A percentile compares a stretch with the other conserved stretches of the same genome.
phyloP scores from a whole-genome alignment of 352 stramenopile genomes.

The Phytophthora uliginosa region DNA sequence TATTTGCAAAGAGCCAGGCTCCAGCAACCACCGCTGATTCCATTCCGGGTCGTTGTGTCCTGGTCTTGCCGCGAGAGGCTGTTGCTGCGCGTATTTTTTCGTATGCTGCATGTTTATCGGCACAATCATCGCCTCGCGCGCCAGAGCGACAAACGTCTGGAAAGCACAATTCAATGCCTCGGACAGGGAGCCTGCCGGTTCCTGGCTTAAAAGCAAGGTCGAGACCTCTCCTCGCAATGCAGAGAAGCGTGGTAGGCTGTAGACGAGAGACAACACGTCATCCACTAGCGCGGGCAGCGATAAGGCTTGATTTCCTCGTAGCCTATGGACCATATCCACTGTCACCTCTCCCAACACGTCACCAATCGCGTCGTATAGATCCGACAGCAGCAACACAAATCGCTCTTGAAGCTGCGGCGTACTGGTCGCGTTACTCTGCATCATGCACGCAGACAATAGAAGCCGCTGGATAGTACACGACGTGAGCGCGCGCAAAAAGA shows the following conservation, averaged over 20 bases:
- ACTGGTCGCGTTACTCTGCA: neutral
- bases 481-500: constrained; percentile 20
- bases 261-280: constrained; percentile 38
- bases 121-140: constrained; percentile 4
- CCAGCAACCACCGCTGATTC: constrained; percentile 25
- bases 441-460: constrained; percentile 5
- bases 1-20: constrained; percentile 14
- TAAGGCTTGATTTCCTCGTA: neutral
- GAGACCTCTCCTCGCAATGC: constrained; percentile 21
- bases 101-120: neutral
- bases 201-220: constrained; percentile 9
- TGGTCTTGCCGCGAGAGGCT: neutral
- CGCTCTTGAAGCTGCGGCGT: constrained; percentile 2
- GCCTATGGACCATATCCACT: neutral
- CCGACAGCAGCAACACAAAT: constrained; percentile 16
- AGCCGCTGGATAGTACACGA: constrained; percentile 13
- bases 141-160: constrained; percentile 12
- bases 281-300: constrained; percentile 41
- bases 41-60: constrained; percentile 3
- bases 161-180: constrained; percentile 11
- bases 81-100: neutral
- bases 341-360: constrained; percentile 5
- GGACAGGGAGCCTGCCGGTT: neutral
- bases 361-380: constrained; percentile 17
- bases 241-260: constrained; percentile 23